Evolutionary conservation across 768 basidiomycete genomes (phyloP), one percentile per base, ranked within the genome.

Genomic region (Psilocybe tampanensis): DNA sequence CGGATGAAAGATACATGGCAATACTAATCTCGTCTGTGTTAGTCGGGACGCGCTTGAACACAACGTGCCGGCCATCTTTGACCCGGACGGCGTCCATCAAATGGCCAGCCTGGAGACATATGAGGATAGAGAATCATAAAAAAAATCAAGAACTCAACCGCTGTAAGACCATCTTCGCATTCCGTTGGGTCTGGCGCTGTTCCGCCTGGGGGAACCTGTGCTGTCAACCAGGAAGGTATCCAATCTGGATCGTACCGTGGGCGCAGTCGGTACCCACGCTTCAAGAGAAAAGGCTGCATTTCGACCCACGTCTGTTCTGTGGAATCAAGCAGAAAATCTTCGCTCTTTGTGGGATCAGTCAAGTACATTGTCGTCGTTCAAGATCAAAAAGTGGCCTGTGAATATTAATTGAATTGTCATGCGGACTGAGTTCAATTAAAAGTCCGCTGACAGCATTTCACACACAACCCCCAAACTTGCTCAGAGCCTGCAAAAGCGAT

Each of bases 171-270:
- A 21, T 49, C 47, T 21, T 49, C 47, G 18, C 8, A 49, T 13
- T 19, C 21, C 4, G 33, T 1, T 17, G 32, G 26, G 8, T 15
- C 8, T 17, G 47, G 47, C 15, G 24, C 17, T 29, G 7, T 18
- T 11, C 41, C 41, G 15, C 47, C 32, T 8, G 47, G 47, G 8
- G 13, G 1, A 1, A 17, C 34, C 18, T 52, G 18, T 8, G 3
- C 36, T 22, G 18, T 23, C 8, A 54, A 22, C 52, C 52, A 44
- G 9, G 52, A 44, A 8, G 52, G 52, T 13, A 18, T 23, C 52
- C 52, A 54, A 23, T 44, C 3, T 2, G 52, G 52, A 9, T 32
- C 42, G n/a, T 54, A 54, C 44, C 52, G 23, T 15, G 42, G 52
- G 12, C 52, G 52, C 1, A 54, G 52, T 29, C 42, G 52, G 21